phyloP scores from a whole-genome alignment of 2,329 filamentous ascomycete species.

The Botrytis galanthina region DNA sequence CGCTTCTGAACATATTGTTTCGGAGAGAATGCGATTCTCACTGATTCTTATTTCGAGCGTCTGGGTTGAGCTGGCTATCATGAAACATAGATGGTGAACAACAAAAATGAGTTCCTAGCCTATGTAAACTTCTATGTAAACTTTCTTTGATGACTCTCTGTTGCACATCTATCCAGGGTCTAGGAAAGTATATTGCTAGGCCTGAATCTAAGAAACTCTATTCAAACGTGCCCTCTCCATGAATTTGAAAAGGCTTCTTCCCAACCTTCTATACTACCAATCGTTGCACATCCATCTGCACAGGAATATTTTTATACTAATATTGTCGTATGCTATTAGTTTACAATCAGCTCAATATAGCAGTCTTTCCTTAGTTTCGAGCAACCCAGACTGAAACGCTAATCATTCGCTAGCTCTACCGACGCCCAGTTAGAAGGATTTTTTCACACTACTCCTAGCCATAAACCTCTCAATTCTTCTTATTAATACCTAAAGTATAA shows the following conservation, averaged over 20 bases:
- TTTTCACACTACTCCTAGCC: background rate
- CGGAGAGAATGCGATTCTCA: background rate
- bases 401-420: background rate
- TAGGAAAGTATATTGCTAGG: background rate
- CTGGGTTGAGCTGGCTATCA: background rate
- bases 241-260: accelerated
- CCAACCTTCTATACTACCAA: background rate
- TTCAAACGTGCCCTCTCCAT: accelerated
- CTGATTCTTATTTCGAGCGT: background rate
- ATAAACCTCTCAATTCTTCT: background rate
- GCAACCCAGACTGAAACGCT: background rate
- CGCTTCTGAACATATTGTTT: background rate
- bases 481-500: background rate
- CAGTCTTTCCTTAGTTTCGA: too few relatives aligned
- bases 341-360: background rate
- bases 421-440: background rate
- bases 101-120: background rate
- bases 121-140: background rate
- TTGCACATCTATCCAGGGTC: background rate
- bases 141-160: background rate
- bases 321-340: background rate
- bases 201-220: background rate
- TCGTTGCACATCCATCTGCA: background rate
- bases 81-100: accelerated
- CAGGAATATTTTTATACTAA: background rate